Conservation (phyloP, 768 basidiomycete species). For the Termitomyces sp. region DNA sequence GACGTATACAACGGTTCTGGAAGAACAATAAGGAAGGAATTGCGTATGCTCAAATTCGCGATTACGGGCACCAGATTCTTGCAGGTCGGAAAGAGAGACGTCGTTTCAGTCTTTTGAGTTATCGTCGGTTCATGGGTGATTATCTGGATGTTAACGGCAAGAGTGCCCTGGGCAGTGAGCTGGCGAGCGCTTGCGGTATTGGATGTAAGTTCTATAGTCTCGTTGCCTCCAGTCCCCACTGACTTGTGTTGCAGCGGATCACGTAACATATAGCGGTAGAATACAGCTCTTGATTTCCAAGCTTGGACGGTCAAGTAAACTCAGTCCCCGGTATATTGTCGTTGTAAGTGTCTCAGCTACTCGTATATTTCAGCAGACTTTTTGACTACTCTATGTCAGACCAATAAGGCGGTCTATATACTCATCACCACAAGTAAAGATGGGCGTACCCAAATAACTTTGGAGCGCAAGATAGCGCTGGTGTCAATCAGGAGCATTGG, state of each 20-base stretch:
- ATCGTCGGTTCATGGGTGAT: conserved; percentile 93
- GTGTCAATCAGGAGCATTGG: conserved; percentile 84
- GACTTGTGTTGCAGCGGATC: conserved; percentile 49
- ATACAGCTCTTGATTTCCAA: conserved; percentile 86
- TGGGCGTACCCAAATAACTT: conserved; percentile 51
- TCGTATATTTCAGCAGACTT: background rate
- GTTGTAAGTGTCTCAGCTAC: conserved; percentile 58
- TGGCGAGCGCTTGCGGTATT: conserved; percentile 71
- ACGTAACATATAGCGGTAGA: conserved; percentile 80
- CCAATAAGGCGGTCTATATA: conserved; percentile 82
- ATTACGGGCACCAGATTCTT: conserved; percentile 91
- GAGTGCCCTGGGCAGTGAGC: conserved; percentile 71
- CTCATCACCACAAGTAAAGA: conserved; percentile 61
- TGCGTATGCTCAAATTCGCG: conserved; percentile 86
- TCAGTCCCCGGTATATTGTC: conserved; percentile 85
- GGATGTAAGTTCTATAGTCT: conserved; percentile 49
- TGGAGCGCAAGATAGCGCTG: conserved; percentile 89
- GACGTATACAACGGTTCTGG: conserved; percentile 97
- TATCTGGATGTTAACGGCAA: conserved; percentile 90
- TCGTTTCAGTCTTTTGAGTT: conserved; percentile 90
- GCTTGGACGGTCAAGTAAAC: conserved; percentile 83
- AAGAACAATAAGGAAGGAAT: conserved; percentile 95
- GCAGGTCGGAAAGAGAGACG: conserved; percentile 91
- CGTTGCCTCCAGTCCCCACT: background rate
- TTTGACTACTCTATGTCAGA: conserved; percentile 41